These are phyloP conservation scores for Zarea fungicola DNA, from an alignment of 2,329 filamentous ascomycete species.

Conservation along the genomic window DNA sequence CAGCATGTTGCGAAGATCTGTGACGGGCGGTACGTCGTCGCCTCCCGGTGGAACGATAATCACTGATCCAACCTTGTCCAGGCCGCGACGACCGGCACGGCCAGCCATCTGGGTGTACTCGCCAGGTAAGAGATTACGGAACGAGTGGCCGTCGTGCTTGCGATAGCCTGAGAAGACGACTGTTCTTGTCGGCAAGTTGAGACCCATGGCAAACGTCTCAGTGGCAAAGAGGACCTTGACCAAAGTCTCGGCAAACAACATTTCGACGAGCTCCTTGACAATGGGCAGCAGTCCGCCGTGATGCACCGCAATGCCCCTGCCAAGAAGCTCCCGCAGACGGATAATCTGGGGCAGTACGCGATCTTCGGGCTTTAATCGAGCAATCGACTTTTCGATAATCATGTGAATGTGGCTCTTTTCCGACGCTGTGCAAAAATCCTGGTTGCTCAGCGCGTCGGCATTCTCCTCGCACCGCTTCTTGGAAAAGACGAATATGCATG, in stretches of 20 bases:
- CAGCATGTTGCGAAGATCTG: constrained; percentile 86
- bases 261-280: constrained; percentile 96
- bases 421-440: constrained; percentile 86
- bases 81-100: constrained; percentile 83
- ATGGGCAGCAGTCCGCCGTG: constrained; percentile 93
- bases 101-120: constrained; percentile 99
- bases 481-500: constrained; percentile 97
- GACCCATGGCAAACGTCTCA: constrained; percentile 96
- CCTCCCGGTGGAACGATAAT: constrained; percentile 82
- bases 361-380: constrained; percentile 85
- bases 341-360: constrained; percentile 87
- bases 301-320: constrained; percentile 89
- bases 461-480: constrained; percentile 98
- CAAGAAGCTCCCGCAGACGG: constrained; percentile 76
- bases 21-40: constrained; percentile 79
- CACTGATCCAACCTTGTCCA: constrained; percentile 88
- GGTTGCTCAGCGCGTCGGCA: constrained; percentile 87
- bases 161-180: constrained; percentile 97
- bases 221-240: constrained; percentile 98
- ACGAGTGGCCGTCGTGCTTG: constrained; percentile 90
- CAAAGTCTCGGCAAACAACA: constrained; percentile 87
- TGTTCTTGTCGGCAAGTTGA: constrained; percentile 91
- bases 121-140: constrained; percentile 84
- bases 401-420: constrained; percentile 98
- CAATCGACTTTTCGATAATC: constrained; percentile 92